Base-by-base conservation (phyloP, 148 eudicot genomes). In the Beta vulgaris region DNA sequence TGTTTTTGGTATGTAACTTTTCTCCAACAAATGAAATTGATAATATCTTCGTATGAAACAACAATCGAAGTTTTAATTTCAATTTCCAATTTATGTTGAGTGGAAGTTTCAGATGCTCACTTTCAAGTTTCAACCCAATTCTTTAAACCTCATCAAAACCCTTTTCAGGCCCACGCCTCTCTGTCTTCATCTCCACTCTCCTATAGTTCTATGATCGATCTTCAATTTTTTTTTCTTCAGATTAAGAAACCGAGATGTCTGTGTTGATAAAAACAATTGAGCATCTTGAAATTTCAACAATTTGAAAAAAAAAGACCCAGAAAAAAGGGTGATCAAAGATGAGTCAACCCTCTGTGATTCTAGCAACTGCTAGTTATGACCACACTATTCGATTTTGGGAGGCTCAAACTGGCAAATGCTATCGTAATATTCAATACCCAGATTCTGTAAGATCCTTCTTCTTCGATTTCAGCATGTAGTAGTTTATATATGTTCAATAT, bases 321-420 rank as follows among this genome's bases (percentile, higher is more conserved):
- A 8, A 21, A 28, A 32, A 48, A 74, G 44, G 58, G 70, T 57
- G 55, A 72, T 79, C 67, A 64, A 82, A 79, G 78, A 90, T 91
- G 92, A 87, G 82, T 80, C 94, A 83, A 77, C 89, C 89, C 26
- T 81, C 89, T 23, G 91, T 86, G 77, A 81, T 88, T 57, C 72
- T 88, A 25, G 90, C 96, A 13, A 95, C 97, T 11, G 93, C 97
- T 65, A 95, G 98, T 79, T 95, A 92, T 81, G 98, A 95, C 79
- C 97, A 91, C 77, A 92, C 93, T 11, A 92, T 92, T 85, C 83
- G 92, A 67, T 95, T 95, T 78, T 95, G 97, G 97, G 97, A 95
- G 79, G 92, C 97, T 9, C 87, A 94, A 77, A 88, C 91, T 59
- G 98, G 97, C 36, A 86, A 84, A 32, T 92, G 98, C 79, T 90